Evolutionary conservation across 257 asterid genomes (phyloP).

Genomic region (Ballota nigra): DNA sequence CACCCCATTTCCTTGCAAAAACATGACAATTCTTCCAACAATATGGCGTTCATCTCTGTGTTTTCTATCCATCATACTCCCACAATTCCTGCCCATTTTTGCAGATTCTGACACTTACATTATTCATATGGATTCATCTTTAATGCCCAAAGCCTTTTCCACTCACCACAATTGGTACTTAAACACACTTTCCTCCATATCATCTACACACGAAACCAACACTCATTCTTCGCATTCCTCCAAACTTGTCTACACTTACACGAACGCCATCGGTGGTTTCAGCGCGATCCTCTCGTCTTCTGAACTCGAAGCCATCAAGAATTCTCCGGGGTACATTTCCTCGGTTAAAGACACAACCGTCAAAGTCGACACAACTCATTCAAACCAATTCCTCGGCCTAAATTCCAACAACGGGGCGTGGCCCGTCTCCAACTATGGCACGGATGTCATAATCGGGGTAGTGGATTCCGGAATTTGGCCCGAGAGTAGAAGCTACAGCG

Average conservation of each 20-base stretch:
- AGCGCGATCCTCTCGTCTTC: slow-evolving; percentile 55
- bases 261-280: slow-evolving; percentile 61
- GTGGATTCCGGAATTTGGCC: slow-evolving; percentile 84
- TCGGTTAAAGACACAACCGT: slow-evolving; percentile 44
- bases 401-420: slow-evolving; percentile 46
- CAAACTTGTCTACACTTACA: slow-evolving; percentile 57
- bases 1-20: slow-evolving; percentile 28
- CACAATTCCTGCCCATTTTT: slow-evolving; percentile 17
- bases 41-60: slow-evolving; percentile 31
- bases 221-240: slow-evolving; percentile 25
- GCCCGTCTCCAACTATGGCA: slow-evolving; percentile 55
- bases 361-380: slow-evolving; percentile 59
- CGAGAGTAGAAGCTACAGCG: slow-evolving; percentile 60
- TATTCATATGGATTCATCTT: slow-evolving; percentile 64
- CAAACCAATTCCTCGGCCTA: slow-evolving; percentile 64
- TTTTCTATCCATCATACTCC: slow-evolving; percentile 25
- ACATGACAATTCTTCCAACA: slow-evolving; percentile 33
- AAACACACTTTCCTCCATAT: slow-evolving; percentile 43
- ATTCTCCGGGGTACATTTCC: slow-evolving; percentile 48
- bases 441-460: slow-evolving; percentile 56
- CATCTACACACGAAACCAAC: slow-evolving; percentile 4
- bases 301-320: slow-evolving; percentile 41
- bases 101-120: slow-evolving; percentile 56
- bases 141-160: slow-evolving; percentile 72
- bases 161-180: slow-evolving; percentile 59